Conservation (phyloP, 1,284 basidiomycete species). For the Ustilago trichophora region DNA sequence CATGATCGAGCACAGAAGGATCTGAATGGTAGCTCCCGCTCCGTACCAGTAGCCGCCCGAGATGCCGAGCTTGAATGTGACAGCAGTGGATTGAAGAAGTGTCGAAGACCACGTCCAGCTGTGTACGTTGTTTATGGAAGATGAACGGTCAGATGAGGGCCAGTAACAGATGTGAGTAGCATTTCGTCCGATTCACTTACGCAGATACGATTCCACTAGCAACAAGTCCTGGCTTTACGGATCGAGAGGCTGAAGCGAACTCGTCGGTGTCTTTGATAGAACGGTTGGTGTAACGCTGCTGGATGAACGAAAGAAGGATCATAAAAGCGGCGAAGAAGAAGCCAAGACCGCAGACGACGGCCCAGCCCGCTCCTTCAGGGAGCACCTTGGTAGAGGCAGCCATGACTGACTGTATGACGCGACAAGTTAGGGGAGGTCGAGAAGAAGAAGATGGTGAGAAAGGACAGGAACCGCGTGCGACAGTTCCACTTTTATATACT, state of each 20-base stretch:
- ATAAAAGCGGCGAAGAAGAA: constrained; percentile 58
- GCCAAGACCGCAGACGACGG: constrained; percentile 62
- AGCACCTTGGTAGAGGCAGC: constrained; percentile 46
- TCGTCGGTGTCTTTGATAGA: constrained; percentile 59
- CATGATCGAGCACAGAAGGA: constrained; percentile 73
- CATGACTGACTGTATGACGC: no score
- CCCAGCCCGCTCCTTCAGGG: constrained; percentile 60
- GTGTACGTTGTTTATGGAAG: no score
- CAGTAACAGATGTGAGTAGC: no score
- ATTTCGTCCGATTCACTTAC: no score
- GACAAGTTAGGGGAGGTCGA: no score
- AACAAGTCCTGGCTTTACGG: constrained; percentile 82
- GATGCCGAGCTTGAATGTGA: constrained; percentile 63
- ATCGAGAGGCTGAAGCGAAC: constrained; percentile 60
- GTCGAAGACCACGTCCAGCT: constrained; percentile 69
- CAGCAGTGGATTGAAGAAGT: constrained; percentile 73
- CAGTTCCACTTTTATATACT: no score
- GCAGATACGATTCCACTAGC: constrained; percentile 82
- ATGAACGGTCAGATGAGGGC: no score
- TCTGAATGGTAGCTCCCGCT: constrained; percentile 71
- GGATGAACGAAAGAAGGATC: constrained; percentile 56
- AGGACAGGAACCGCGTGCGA: no score
- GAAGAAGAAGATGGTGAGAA: no score
- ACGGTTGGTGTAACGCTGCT: constrained; percentile 56
- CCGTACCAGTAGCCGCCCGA: constrained; percentile 51